phyloP scores from a whole-genome alignment of 495 filamentous ascomycete species.

The Penicillium turbatum region DNA sequence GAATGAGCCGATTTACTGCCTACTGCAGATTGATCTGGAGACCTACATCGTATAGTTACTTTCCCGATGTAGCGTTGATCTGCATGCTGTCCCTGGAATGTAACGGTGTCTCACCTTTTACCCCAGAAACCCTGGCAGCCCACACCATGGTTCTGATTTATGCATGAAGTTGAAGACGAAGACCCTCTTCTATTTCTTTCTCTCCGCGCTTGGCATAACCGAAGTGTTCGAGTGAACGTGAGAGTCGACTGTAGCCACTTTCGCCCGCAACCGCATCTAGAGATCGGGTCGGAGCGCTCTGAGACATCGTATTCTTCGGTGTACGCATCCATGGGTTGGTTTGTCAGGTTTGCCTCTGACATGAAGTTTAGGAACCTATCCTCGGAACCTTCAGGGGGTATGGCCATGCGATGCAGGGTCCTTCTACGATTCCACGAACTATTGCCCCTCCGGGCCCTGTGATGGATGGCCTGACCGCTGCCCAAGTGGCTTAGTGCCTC shows the following conservation, averaged over 20 bases:
- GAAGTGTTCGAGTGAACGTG: background rate
- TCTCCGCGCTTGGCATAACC: conserved; percentile 5
- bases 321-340: background rate
- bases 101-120: conserved; percentile 29
- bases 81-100: conserved; percentile 17
- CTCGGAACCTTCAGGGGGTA: background rate
- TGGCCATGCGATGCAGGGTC: conserved; percentile 2
- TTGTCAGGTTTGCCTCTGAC: background rate
- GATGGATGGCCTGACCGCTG: conserved; percentile 15
- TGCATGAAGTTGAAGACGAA: background rate
- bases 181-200: background rate
- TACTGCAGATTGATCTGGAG: background rate
- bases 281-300: conserved; percentile 4
- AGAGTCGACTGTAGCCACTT: background rate
- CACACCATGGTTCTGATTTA: background rate
- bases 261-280: background rate
- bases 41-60: background rate
- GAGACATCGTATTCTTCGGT: conserved; percentile 14
- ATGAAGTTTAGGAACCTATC: background rate
- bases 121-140: conserved; percentile 9
- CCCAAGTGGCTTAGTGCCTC: background rate
- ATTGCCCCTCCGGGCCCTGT: background rate
- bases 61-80: background rate
- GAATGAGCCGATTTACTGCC: background rate
- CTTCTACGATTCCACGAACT: background rate